These are phyloP conservation scores for Dipteronia sinensis DNA, from an alignment of 345 rosid species.

Conservation along the genomic window DNA sequence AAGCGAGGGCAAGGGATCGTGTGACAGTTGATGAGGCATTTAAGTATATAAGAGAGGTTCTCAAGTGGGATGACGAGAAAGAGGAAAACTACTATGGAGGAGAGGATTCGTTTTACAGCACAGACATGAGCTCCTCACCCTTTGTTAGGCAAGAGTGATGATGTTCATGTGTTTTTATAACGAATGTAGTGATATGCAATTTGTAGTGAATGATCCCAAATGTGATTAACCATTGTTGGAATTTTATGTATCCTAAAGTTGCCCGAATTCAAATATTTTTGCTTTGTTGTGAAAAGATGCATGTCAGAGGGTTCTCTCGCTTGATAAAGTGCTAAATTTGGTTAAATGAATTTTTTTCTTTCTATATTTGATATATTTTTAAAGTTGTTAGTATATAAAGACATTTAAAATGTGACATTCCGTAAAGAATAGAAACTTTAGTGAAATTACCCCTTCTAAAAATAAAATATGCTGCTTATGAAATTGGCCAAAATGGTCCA, in stretches of 20 bases:
- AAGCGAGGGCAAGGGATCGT: conserved; percentile 81
- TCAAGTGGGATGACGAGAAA: conserved; percentile 97
- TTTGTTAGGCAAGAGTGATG: conserved; percentile 52
- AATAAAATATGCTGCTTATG: no score
- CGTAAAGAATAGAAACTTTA: no score
- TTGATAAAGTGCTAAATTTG: not conserved
- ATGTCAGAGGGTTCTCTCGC: not conserved
- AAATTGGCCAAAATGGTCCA: no score
- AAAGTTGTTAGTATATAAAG: no score
- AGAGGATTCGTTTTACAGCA: conserved; percentile 94
- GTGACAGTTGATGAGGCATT: conserved; percentile 77
- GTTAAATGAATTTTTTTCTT: not conserved
- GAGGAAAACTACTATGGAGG: conserved; percentile 68
- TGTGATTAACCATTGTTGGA: not conserved
- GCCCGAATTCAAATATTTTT: not conserved
- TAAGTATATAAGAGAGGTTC: conserved; percentile 87
- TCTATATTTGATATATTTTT: not conserved
- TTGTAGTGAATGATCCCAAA: not conserved
- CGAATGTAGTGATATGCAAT: not conserved
- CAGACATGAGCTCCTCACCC: conserved; percentile 89
- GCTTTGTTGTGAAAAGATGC: not conserved
- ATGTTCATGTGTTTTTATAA: not conserved
- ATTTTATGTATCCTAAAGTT: not conserved
- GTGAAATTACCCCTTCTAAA: no score
- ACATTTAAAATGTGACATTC: no score